A percentile compares a stretch with the other conserved stretches of the same genome.
Conservation (phyloP, 2,329 filamentous ascomycete genomes). For the Sporothrix brasiliensis region DNA sequence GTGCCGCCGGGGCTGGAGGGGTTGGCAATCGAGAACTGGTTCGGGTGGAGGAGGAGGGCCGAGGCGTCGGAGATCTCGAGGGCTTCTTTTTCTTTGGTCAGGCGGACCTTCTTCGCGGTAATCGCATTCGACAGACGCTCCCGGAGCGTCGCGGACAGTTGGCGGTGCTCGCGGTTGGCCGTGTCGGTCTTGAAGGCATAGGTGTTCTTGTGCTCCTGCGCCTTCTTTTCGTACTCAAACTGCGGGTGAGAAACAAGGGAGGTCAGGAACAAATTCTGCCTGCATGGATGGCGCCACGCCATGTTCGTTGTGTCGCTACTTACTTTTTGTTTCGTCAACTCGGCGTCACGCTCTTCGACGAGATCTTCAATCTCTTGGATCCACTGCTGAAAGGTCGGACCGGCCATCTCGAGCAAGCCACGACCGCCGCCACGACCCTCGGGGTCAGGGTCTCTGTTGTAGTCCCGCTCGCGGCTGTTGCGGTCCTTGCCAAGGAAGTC, state of each 20-base stretch:
- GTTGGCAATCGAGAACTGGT: conserved; percentile 68
- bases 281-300: not conserved
- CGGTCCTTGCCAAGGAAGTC: conserved; percentile 43
- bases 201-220: conserved; percentile 61
- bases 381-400: conserved; percentile 82
- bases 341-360: conserved; percentile 82
- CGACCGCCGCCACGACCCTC: conserved; percentile 47
- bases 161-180: conserved; percentile 63
- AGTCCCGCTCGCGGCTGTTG: conserved; percentile 42
- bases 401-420: conserved; percentile 72
- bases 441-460: conserved; percentile 44
- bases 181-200: conserved; percentile 65
- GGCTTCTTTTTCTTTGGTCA: conserved; percentile 68
- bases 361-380: conserved; percentile 84
- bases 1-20: conserved; percentile 65
- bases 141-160: conserved; percentile 62
- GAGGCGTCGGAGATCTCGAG: conserved; percentile 69
- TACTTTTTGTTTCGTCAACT: conserved; percentile 81
- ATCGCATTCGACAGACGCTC: conserved; percentile 69
- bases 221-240: conserved; percentile 66
- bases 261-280: not conserved
- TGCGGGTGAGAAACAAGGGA: conserved; percentile 41
- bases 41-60: conserved; percentile 66
- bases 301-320: conserved; percentile 38
- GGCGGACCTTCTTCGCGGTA: conserved; percentile 64